Base-by-base conservation (phyloP, 2,329 filamentous ascomycete species). In the Zasmidium angulare region DNA sequence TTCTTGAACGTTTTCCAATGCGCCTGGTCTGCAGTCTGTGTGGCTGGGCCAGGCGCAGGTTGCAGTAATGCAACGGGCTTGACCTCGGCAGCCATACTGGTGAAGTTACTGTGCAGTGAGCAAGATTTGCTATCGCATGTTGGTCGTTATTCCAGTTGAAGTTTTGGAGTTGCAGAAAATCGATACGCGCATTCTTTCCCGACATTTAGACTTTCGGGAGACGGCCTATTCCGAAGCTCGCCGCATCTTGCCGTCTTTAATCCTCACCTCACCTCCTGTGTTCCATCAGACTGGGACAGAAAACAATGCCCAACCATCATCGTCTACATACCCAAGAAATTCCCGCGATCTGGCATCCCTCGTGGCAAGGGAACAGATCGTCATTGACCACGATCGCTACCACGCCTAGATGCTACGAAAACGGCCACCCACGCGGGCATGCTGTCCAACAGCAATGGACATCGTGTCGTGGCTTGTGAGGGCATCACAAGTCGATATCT, bases 1-100 rank as follows among this genome's bases (percentile, higher is more conserved):
- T 93, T 95, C 78, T 91, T 92, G 81, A 99, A 99, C 12, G 89
- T 89, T 73, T 89, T 89, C 96, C 96, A 99, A 82, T 98, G 98
- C 66, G 88, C 85, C 78, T 98, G 93, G 79, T 99, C 95, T 29
- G 93, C 88, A 4, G 93, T 96, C 50, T 93, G 79, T 55, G 91
- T 89, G 46, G 89, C 88, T 58, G 92, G 92, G 53, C 91, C 90
- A 64, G 89, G 84, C 58, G 93, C 87, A 72, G 96, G 84, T 82
- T 91, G 96, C 72, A 96, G 80, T 75, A 88, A 88, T 75, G 87
- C 87, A 66, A 96, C 80, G 62, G 90, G 89, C 75, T 86, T 85
- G 70, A 96, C 90, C 79, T 91, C 88, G 71, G 92, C 90, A 69
- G 93, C 92, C 92, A 96, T 96, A 4, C n/a, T 22, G 11, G 47